These are phyloP conservation scores for Prototheca cutis DNA, from an alignment of 163 green algal species.

Conservation along the genomic window DNA sequence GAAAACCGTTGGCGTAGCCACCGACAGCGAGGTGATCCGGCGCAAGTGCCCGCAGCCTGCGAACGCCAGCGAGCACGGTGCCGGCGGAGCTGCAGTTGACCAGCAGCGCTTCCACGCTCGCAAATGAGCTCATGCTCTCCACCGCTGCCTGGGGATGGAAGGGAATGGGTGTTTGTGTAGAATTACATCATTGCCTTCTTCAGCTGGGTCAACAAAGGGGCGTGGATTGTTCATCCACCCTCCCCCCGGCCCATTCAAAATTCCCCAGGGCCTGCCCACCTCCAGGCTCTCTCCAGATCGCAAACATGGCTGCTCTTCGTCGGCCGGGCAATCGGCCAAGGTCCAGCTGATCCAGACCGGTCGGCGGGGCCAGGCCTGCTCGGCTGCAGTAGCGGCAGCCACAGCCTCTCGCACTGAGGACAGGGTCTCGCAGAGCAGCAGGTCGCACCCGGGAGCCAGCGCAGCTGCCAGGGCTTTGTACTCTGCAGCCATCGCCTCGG, in stretches of 20 bases:
- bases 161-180: background rate
- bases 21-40: constrained; percentile 23
- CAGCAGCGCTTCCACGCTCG: constrained; percentile 30
- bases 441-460: constrained; percentile 27
- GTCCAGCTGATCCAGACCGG: background rate
- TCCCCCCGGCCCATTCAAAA: background rate
- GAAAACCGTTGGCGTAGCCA: constrained; percentile 55
- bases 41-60: constrained; percentile 12
- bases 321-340: background rate
- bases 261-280: background rate
- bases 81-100: constrained; percentile 51
- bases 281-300: background rate
- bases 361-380: background rate
- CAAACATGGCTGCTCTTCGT: background rate
- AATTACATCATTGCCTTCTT: background rate
- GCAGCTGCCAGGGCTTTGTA: constrained; percentile 20
- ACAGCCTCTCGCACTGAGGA: constrained; percentile 19
- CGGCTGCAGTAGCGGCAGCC: constrained; percentile 18
- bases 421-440: constrained; percentile 45
- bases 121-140: background rate
- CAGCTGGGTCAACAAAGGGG: no score
- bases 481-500: background rate
- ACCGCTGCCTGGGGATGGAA: background rate
- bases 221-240: no score
- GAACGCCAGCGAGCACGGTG: constrained; percentile 31